A percentile compares a stretch with the other conserved stretches of the same genome.
Evolutionary conservation across 345 rosid species (phyloP).

Genomic region (Camelina hispida): DNA sequence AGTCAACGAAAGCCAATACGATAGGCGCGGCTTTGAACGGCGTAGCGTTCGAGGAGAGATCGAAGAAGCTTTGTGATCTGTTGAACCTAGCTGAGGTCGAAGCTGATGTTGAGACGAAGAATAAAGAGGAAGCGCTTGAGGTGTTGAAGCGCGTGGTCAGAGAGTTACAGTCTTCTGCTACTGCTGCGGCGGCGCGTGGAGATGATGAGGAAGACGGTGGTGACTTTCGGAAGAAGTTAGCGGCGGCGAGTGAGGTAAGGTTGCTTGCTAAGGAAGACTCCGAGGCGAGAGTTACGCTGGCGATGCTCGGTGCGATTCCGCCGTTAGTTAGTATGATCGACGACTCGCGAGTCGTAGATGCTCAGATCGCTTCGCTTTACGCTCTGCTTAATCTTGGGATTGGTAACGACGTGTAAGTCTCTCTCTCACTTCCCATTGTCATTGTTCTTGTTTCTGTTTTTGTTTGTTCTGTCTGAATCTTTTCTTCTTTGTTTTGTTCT

Average conservation of each 20-base stretch:
- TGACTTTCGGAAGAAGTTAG: slow-evolving; percentile 36
- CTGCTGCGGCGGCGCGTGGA: slow-evolving; percentile 48
- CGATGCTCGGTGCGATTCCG: slow-evolving; percentile 95
- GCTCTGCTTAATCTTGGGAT: slow-evolving; percentile 92
- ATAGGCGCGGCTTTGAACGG: slow-evolving; percentile 43
- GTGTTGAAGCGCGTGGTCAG: slow-evolving; percentile 68
- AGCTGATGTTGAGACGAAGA: slow-evolving; percentile 63
- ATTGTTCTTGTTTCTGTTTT: slow-evolving; percentile 6
- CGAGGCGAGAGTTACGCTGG: slow-evolving; percentile 70
- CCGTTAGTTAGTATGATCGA: slow-evolving; percentile 92
- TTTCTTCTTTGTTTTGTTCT: slow-evolving; percentile 25
- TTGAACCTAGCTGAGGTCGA: slow-evolving; percentile 77
- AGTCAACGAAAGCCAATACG: slow-evolving; percentile 34
- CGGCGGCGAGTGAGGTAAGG: slow-evolving; percentile 71
- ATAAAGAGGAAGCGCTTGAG: slow-evolving; percentile 75
- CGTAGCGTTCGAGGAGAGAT: slow-evolving; percentile 33
- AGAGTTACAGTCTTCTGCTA: slow-evolving; percentile 50
- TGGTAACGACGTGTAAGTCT: slow-evolving; percentile 84
- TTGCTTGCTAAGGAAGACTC: slow-evolving; percentile 75
- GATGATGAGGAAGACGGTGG: slow-evolving; percentile 34
- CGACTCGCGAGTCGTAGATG: slow-evolving; percentile 45
- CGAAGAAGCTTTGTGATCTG: slow-evolving; percentile 73
- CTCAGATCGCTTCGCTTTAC: slow-evolving; percentile 79
- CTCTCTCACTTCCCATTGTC: neutral
- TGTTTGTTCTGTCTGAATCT: slow-evolving; percentile 4